A percentile compares a stretch with the other conserved stretches of the same genome.
These are phyloP conservation scores for Claviceps pusilla DNA, from an alignment of 2,329 filamentous ascomycete species.

Conservation along the genomic window DNA sequence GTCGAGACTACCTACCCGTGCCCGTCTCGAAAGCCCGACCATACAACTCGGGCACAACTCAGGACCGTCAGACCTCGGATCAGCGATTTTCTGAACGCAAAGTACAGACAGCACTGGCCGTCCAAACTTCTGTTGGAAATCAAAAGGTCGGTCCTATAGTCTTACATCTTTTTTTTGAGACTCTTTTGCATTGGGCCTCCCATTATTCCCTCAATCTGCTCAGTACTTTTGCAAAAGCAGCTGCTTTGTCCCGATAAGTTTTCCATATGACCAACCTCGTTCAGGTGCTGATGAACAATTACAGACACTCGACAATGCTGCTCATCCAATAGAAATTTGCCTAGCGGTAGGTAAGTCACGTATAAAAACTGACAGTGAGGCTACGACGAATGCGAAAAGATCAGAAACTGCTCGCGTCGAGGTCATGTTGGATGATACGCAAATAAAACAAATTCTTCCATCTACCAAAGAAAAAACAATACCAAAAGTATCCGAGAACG, in stretches of 20 bases:
- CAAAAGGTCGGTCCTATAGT: background rate
- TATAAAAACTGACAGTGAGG: background rate
- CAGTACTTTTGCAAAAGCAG: background rate
- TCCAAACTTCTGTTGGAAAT: background rate
- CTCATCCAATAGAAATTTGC: background rate
- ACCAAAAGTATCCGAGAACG: background rate
- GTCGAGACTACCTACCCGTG: conserved; percentile 1
- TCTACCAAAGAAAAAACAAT: background rate
- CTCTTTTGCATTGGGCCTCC: background rate
- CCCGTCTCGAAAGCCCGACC: conserved; percentile 12
- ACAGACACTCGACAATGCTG: background rate
- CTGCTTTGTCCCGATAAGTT: background rate
- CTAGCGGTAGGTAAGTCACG: background rate
- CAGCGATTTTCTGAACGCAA: background rate
- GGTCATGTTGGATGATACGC: background rate
- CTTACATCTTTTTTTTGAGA: background rate
- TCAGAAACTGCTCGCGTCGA: background rate
- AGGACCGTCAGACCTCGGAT: background rate
- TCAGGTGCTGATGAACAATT: background rate
- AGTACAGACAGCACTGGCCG: background rate
- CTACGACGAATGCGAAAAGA: background rate
- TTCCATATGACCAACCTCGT: conserved; percentile 1
- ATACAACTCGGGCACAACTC: conserved; percentile 4
- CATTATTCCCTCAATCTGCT: background rate
- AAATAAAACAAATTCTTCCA: background rate